Evolutionary conservation across 176 grass and related monocot species (phyloP).

Genomic region (Hyparrhenia diplandra): DNA sequence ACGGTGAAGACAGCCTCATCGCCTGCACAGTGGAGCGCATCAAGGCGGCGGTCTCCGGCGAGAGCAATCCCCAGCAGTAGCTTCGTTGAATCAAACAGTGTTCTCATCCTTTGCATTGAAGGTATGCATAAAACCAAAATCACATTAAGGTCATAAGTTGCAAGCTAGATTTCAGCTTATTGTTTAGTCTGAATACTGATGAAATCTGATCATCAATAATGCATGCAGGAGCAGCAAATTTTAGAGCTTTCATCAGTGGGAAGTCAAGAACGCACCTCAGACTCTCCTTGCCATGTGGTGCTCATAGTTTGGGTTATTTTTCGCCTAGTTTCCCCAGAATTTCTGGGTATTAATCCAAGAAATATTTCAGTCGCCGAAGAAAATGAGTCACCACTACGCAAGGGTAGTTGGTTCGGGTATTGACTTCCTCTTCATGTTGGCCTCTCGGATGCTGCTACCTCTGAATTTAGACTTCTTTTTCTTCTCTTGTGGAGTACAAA

Average conservation of each 20-base stretch:
- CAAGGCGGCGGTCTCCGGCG: conserved; percentile 76
- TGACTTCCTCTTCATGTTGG: conserved; percentile 72
- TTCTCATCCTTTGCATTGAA: conserved; percentile 31
- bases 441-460: conserved; percentile 40
- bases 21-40: conserved; percentile 97
- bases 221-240: conserved; percentile 44
- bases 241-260: conserved; percentile 75
- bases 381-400: conserved; percentile 69
- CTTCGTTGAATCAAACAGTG: neutral
- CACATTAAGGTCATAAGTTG: neutral
- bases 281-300: conserved; percentile 98
- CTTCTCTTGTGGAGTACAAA: conserved; percentile 41
- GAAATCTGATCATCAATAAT: neutral
- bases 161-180: neutral
- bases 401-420: conserved; percentile 99
- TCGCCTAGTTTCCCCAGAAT: neutral
- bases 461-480: conserved; percentile 26
- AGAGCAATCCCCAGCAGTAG: conserved; percentile 62
- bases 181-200: neutral
- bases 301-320: conserved; percentile 29
- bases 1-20: conserved; percentile 98
- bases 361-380: neutral
- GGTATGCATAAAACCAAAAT: conserved; percentile 7
- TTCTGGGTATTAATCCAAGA: conserved; percentile 24
- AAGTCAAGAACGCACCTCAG: conserved; percentile 99